Percentiles rank a stretch among this genome's conserved stretches.
Conservation (phyloP, 75 land plant genomes). For the Adiantum capillusveneris region DNA sequence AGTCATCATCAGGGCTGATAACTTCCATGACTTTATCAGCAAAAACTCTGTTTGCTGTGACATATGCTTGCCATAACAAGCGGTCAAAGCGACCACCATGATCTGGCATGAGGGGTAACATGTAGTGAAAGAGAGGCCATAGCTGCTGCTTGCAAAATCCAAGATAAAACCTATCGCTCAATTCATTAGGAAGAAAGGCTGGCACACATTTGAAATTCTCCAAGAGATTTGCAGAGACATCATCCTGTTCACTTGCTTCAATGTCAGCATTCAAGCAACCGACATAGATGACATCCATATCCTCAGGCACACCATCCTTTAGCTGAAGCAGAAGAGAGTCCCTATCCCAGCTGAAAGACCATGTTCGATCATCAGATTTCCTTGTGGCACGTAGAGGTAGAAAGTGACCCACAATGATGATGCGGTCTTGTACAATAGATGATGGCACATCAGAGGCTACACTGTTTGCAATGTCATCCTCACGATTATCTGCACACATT, state of each 20-base stretch:
- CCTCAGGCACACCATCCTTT: slow-evolving; percentile 43
- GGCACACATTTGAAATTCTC: slow-evolving; percentile 64
- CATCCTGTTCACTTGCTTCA: slow-evolving; percentile 63
- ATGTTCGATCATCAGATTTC: slow-evolving; percentile 23
- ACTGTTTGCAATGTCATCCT: slow-evolving; percentile 15
- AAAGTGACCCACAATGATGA: slow-evolving; percentile 29
- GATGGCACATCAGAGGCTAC: neutral
- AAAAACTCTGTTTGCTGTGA: slow-evolving; percentile 33
- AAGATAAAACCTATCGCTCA: slow-evolving; percentile 44
- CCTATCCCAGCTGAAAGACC: slow-evolving; percentile 55
- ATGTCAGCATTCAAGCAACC: slow-evolving; percentile 67
- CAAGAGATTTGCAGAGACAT: slow-evolving; percentile 39
- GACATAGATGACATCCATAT: slow-evolving; percentile 44
- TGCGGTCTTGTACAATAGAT: slow-evolving; percentile 6
- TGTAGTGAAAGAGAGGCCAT: slow-evolving; percentile 74
- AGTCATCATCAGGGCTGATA: slow-evolving; percentile 32
- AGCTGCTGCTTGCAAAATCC: slow-evolving; percentile 75
- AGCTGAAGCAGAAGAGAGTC: slow-evolving; percentile 66
- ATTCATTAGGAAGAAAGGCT: slow-evolving; percentile 38
- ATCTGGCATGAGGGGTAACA: slow-evolving; percentile 59
- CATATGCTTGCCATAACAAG: slow-evolving; percentile 44
- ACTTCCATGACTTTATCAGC: slow-evolving; percentile 29
- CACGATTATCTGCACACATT: neutral
- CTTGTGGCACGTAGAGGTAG: slow-evolving; percentile 29
- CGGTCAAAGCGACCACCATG: slow-evolving; percentile 42